phyloP scores from a whole-genome alignment of 2,329 filamentous ascomycete species.

The Aureobasidium namibiae region DNA sequence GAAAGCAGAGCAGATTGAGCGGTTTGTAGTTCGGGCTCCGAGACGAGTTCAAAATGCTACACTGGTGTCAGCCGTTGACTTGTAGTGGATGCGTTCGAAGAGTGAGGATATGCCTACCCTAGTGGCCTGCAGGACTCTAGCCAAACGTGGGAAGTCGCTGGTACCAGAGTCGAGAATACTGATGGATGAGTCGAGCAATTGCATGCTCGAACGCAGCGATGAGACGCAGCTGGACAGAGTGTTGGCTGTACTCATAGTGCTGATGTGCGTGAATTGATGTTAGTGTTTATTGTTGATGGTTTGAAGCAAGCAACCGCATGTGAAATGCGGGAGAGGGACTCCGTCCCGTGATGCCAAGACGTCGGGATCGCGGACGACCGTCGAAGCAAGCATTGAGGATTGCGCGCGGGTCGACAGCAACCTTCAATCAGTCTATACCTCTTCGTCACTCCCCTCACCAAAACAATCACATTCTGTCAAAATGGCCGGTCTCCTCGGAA shows the following conservation, averaged over 20 bases:
- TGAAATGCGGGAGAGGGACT: neutral
- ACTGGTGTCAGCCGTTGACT: neutral
- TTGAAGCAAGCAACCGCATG: neutral
- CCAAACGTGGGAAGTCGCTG: conserved; percentile 54
- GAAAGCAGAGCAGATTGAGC: conserved; percentile 79
- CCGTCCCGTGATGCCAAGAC: conserved; percentile 10
- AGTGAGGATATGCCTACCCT: conserved; percentile 34
- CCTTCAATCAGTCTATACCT: conserved; percentile 2
- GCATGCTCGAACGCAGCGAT: conserved; percentile 53
- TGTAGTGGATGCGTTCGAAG: no score
- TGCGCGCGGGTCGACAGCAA: conserved; percentile 1
- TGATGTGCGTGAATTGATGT: neutral
- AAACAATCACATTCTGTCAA: conserved; percentile 19
- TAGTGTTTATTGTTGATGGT: neutral
- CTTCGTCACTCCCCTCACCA: conserved; percentile 9
- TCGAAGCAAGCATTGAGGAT: neutral
- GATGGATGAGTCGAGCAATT: conserved; percentile 55
- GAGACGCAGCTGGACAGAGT: conserved; percentile 53
- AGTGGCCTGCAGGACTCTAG: conserved; percentile 55
- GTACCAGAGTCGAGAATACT: conserved; percentile 54
- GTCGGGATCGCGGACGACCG: neutral
- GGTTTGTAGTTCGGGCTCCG: conserved; percentile 70
- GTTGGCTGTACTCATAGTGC: conserved; percentile 17
- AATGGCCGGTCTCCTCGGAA: conserved; percentile 39
- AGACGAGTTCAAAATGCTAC: conserved; percentile 87